Evolutionary conservation across 1,139 yeast species (phyloP).

Genomic region (Suhomyces panamericanus): DNA sequence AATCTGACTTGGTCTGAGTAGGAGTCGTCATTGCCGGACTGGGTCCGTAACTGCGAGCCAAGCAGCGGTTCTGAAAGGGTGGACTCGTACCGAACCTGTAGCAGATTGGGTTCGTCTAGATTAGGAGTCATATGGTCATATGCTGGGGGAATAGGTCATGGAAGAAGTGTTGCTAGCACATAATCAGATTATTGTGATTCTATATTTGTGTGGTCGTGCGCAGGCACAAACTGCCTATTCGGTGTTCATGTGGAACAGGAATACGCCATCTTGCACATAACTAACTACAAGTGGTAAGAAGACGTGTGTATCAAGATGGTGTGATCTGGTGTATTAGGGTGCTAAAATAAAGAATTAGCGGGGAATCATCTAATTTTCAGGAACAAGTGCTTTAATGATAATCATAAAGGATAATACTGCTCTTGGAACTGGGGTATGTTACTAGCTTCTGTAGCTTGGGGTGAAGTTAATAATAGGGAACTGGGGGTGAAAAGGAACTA

Average conservation of each 20-base stretch:
- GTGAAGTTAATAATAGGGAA: too few relatives aligned
- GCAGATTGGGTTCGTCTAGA: background rate
- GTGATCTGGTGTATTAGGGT: too few relatives aligned
- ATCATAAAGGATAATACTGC: too few relatives aligned
- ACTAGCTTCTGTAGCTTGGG: too few relatives aligned
- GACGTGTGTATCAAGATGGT: too few relatives aligned
- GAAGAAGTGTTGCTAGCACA: background rate
- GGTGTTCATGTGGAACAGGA: background rate
- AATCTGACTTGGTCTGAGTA: constrained; percentile 4
- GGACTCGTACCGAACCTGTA: background rate
- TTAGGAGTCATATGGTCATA: background rate
- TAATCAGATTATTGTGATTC: background rate
- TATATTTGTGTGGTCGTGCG: constrained; percentile 1
- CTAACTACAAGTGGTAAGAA: background rate
- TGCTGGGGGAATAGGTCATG: background rate
- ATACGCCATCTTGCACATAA: background rate
- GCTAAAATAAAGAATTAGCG: too few relatives aligned
- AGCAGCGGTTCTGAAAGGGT: background rate
- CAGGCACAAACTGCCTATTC: background rate
- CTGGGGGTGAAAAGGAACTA: too few relatives aligned
- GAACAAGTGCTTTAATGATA: too few relatives aligned
- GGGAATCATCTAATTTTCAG: too few relatives aligned
- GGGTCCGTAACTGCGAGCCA: constrained; percentile 1
- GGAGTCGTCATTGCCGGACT: constrained; percentile 1
- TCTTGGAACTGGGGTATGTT: too few relatives aligned